phyloP scores from a whole-genome alignment of 768 basidiomycete species.

The Termitomyces sp. region DNA sequence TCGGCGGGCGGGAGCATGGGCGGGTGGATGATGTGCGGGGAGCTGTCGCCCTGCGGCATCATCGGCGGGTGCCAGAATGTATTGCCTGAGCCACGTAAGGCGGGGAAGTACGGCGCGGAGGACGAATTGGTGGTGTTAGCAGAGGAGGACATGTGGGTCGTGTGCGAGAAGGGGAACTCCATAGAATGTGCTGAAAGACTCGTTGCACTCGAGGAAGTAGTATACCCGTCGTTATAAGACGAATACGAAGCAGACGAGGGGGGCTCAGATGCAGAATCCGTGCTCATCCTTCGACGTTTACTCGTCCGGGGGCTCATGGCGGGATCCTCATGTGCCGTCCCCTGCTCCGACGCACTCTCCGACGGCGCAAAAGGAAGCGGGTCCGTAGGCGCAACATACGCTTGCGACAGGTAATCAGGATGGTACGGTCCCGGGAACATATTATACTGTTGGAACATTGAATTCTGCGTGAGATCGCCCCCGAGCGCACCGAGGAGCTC shows the following conservation, averaged over 20 bases:
- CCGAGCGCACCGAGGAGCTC: conserved; percentile 50
- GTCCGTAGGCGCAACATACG: conserved; percentile 43
- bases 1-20: conserved; percentile 60
- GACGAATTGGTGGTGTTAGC: no score
- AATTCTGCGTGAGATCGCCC: conserved; percentile 20
- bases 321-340: conserved; percentile 21
- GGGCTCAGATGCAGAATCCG: conserved; percentile 46
- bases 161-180: conserved; percentile 65
- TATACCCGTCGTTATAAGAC: conserved; percentile 60
- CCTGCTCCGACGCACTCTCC: not conserved
- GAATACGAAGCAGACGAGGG: conserved; percentile 64
- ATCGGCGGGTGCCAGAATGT: conserved; percentile 82
- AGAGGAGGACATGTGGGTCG: no score
- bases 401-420: conserved; percentile 63
- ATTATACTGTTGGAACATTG: conserved; percentile 32
- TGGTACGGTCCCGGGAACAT: conserved; percentile 71
- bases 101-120: conserved; percentile 25
- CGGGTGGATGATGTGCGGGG: conserved; percentile 61
- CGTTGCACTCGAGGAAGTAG: conserved; percentile 38
- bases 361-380: conserved; percentile 47
- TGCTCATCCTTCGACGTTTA: conserved; percentile 76
- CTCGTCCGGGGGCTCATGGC: conserved; percentile 43
- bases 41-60: conserved; percentile 51
- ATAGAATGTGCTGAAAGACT: conserved; percentile 57
- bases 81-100: conserved; percentile 53